Base-by-base conservation (phyloP, 768 basidiomycete genomes). In the Lactifluus volemus region DNA sequence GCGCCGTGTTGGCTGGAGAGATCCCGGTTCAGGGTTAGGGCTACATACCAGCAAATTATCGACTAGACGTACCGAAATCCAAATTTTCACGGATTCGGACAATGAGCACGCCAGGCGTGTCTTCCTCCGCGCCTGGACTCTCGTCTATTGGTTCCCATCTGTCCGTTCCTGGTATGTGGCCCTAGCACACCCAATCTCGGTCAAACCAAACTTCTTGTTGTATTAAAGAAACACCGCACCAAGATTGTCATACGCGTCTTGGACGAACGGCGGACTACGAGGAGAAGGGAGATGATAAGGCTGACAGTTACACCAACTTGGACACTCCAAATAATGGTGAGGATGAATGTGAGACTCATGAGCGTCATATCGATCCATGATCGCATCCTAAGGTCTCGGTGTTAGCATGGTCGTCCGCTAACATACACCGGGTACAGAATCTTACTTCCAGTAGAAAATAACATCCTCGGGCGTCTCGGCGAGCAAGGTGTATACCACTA, bases 221-320 rank as follows among this genome's bases (percentile, higher is more conserved):
- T 21, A 49, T 44, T 14, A 41, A 53, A 34, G 44, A 29, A 64
- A 76, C 81, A 60, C 34, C 29, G 12, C 65, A 92, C 89, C 67
- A 98, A 76, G 66, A 98, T 93, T 6, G 89, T 86, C 88, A 98
- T 92, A 11, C 93, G 80, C 2, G 93, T 82, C 67, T 82, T 86
- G 4, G 95, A 93, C 1, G 93, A 93, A 39, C 92, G 86, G 65
- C 87, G 86, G 4, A 98, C 90, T 50, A 97, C 92, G 36, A 98
- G 79, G 0, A 98, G 75, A 44, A 98, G 79, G 36, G 93, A 93
- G 59, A 94, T 83, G 45, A 93, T 84, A 64, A 98, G 76, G 64
- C 90, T 90, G 66, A 90, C 85, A n/a, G 89, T 83, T 47, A 98
- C 85, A 14, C 96, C 96, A 57, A 92, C 85, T 77, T 98, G 94